These are phyloP conservation scores for Lactarius pseudohatsudake DNA, from an alignment of 768 basidiomycete genomes.

Conservation along the genomic window DNA sequence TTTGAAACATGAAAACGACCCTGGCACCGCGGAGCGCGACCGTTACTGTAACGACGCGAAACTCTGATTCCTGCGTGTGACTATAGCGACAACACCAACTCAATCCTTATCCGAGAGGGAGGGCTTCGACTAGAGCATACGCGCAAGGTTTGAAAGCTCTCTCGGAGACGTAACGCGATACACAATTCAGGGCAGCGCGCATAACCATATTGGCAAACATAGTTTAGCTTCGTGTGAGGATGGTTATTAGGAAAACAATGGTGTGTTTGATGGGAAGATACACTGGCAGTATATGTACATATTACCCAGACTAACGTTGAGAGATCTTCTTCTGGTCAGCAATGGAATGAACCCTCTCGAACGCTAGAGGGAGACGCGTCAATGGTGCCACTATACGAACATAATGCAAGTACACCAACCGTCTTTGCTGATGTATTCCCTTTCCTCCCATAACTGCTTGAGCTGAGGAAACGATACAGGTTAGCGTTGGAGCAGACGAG, in stretches of 20 bases:
- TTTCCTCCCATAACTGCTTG: constrained; percentile 24
- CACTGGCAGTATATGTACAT: constrained; percentile 3
- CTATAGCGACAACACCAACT: neutral
- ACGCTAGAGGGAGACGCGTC: constrained; percentile 12
- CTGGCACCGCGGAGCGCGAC: neutral
- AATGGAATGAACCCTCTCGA: constrained; percentile 24
- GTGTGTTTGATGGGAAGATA: constrained; percentile 3
- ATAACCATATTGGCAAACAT: constrained; percentile 4
- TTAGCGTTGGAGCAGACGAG: constrained; percentile 7
- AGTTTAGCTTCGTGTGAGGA: neutral
- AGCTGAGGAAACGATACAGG: constrained; percentile 6
- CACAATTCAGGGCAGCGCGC: neutral
- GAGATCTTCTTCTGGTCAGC: constrained; percentile 21
- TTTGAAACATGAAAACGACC: neutral
- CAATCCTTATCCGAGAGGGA: neutral
- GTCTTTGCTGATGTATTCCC: constrained; percentile 25
- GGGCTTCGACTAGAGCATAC: neutral
- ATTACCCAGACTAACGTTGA: constrained; percentile 10
- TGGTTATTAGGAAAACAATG: neutral
- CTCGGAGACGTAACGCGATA: neutral
- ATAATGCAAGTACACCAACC: constrained; percentile 10
- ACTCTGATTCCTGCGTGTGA: neutral
- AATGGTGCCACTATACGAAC: neutral
- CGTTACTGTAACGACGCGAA: constrained; percentile 2
- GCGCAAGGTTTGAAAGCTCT: neutral